Base-by-base conservation (phyloP, 768 basidiomycete species). In the Collybiopsis luxurians region DNA sequence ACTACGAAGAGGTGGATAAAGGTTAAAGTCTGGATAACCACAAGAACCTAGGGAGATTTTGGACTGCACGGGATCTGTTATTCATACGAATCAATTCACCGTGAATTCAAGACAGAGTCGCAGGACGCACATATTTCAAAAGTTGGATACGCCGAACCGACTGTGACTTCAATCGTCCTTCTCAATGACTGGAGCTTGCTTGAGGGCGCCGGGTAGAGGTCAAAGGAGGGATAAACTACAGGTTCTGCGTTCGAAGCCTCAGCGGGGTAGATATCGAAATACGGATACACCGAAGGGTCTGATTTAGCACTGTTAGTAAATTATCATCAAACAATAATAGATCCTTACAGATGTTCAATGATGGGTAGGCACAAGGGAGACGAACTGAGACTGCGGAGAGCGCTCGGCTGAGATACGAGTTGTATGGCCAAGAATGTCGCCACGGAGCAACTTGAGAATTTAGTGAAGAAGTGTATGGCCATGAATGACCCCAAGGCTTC, bases 221-320 rank as follows among this genome's bases (percentile, higher is more conserved):
- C 57, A 55, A 76, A 69, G 55, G 68, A 56, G 24, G 76, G 75
- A 60, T 77, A 77, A 39, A 67, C 56, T 69, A 24, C 26, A 24
- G 17, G 27, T 34, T 17, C 53, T 24, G 19, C 44, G 24, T n/a
- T 17, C 23, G 6, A 12, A 26, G 43, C 24, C 42, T 45, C 42
- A 1, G 59, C 59, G 2, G 73, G 73, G 47, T 76, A 73, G 44
- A 74, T 61, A 28, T 72, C 67, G 43, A 73, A 72, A 60, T 66
- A 53, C 55, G 66, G 69, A 59, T 71, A 73, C 12, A 66, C 50
- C 21, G 31, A 21, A 39, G 50, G 50, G 36, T 51, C 50, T 51
- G 23, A 24, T 26, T 21, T 10, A 11, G 11, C 24, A 19, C 28
- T 21, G 23, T 12, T 23, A 15, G 4, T 6, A 11, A 44, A 19